Percentiles rank a stretch among this genome's conserved stretches.
These are phyloP conservation scores for Xylariaceae sp. DNA, from an alignment of 2,329 filamentous ascomycete species.

Conservation along the genomic window DNA sequence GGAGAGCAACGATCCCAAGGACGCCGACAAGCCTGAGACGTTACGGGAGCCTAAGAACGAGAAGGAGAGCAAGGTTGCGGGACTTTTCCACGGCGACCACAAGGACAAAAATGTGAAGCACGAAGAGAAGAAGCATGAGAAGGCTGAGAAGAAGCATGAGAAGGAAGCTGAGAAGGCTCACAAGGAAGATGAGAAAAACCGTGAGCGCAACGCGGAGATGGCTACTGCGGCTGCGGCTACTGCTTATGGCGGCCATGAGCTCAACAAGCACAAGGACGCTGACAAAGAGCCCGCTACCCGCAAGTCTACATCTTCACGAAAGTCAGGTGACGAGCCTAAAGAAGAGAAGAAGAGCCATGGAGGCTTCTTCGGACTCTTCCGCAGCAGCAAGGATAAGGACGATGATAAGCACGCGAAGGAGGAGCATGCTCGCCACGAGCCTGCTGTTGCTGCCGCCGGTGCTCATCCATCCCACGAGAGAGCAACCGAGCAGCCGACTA, in stretches of 20 bases:
- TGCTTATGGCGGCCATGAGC: too few species aligned
- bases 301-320: background rate
- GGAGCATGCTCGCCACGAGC: background rate
- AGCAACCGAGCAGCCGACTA: background rate
- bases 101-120: background rate
- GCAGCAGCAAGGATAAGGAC: conserved; percentile 1
- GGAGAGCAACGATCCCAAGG: background rate
- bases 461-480: too few species aligned
- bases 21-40: background rate
- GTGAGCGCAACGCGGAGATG: background rate
- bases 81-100: background rate
- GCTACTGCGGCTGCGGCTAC: background rate
- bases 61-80: background rate
- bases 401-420: background rate
- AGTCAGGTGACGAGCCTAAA: background rate
- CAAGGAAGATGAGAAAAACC: conserved; percentile 1
- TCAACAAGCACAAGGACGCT: too few species aligned
- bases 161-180: background rate
- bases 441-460: too few species aligned
- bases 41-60: background rate
- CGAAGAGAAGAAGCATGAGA: background rate
- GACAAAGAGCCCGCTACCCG: too few species aligned
- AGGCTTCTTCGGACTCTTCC: background rate
- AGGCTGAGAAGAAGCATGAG: background rate
- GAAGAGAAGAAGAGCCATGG: conserved; percentile 1